Evolutionary conservation across 2,329 filamentous ascomycete species (phyloP).

Genomic region (Aaosphaeria pasadenensis): DNA sequence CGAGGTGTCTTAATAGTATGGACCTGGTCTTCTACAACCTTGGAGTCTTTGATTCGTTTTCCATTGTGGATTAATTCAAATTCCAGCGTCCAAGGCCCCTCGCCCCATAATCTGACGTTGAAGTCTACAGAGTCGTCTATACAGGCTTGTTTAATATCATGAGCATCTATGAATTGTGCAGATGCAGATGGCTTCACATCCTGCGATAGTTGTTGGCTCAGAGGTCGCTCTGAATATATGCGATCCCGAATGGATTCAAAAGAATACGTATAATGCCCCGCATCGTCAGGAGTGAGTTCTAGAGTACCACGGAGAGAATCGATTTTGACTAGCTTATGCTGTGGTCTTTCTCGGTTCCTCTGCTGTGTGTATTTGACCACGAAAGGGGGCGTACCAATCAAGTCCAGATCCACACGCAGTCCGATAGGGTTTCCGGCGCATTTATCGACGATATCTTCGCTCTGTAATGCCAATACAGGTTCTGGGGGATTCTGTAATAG

Average conservation of each 20-base stretch:
- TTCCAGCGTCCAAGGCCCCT: slow-evolving; percentile 83
- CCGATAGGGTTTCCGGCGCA: slow-evolving; percentile 94
- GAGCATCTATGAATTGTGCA: slow-evolving; percentile 62
- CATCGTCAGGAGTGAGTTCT: slow-evolving; percentile 75
- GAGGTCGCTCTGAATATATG: slow-evolving; percentile 63
- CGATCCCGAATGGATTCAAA: slow-evolving; percentile 79
- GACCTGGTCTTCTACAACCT: slow-evolving; percentile 59
- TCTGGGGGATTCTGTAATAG: slow-evolving; percentile 87
- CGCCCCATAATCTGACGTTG: slow-evolving; percentile 72
- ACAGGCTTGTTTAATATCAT: slow-evolving; percentile 65
- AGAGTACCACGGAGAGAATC: slow-evolving; percentile 79
- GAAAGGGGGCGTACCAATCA: slow-evolving; percentile 92
- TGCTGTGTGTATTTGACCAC: slow-evolving; percentile 73
- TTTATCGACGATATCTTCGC: slow-evolving; percentile 86
- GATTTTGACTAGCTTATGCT: slow-evolving; percentile 49
- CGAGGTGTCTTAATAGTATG: slow-evolving; percentile 73
- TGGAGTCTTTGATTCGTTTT: slow-evolving; percentile 69
- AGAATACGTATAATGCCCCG: slow-evolving; percentile 82
- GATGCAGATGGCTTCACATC: slow-evolving; percentile 90
- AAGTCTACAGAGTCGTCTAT: slow-evolving; percentile 78
- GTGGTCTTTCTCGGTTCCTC: slow-evolving; percentile 54
- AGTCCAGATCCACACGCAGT: slow-evolving; percentile 80
- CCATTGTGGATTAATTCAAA: slow-evolving; percentile 92
- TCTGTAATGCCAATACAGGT: slow-evolving; percentile 69
- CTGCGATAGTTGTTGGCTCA: slow-evolving; percentile 70